Conservation (phyloP, 129 eudicot species). For the Chrysanthemum lavandulifolium region DNA sequence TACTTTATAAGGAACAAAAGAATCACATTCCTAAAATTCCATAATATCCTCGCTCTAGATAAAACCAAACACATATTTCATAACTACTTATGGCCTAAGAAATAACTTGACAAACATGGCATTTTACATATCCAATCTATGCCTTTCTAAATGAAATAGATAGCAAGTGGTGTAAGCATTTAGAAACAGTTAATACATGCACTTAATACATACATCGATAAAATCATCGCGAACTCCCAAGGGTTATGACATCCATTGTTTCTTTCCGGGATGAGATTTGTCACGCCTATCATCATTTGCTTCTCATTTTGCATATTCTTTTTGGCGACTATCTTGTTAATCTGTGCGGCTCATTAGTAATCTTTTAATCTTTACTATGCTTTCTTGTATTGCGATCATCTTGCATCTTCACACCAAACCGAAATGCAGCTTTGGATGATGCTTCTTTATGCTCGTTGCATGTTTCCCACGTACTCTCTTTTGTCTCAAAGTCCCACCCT, state of each 20-base stretch:
- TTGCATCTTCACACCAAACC: constrained; percentile 98
- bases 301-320: constrained; percentile 36
- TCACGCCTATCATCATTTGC: constrained; percentile 39
- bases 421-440: constrained; percentile 96
- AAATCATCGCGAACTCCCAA: no score
- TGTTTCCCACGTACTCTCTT: constrained; percentile 89
- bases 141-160: no score
- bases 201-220: no score
- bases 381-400: constrained; percentile 90
- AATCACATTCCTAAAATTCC: background rate
- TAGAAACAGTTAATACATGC: no score
- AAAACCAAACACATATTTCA: background rate
- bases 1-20: background rate
- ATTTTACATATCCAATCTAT: background rate
- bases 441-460: constrained; percentile 97
- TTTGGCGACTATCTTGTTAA: constrained; percentile 54
- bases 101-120: background rate
- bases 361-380: constrained; percentile 90
- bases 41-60: background rate
- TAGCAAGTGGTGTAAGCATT: no score
- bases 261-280: constrained; percentile 69
- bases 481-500: constrained; percentile 47
- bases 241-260: constrained; percentile 33
- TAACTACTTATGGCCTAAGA: background rate
- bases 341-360: constrained; percentile 84